These are phyloP conservation scores for Penicillium maclennaniae DNA, from an alignment of 495 filamentous ascomycete species.

Conservation along the genomic window DNA sequence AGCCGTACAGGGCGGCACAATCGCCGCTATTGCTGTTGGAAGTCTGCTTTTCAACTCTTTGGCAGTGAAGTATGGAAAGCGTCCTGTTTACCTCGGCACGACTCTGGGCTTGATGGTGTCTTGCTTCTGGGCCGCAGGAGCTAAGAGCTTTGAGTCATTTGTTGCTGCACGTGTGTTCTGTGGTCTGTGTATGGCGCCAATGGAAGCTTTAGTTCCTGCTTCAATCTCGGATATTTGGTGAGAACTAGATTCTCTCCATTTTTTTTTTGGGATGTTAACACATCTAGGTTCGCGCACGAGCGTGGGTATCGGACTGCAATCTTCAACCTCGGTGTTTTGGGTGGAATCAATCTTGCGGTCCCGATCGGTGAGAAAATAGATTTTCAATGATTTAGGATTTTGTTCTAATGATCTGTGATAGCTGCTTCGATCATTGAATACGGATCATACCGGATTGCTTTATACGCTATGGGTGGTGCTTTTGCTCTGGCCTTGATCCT, in stretches of 20 bases:
- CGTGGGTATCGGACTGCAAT: conserved; percentile 60
- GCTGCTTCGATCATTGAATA: conserved; percentile 35
- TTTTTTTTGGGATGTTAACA: neutral
- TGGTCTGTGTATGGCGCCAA: conserved; percentile 30
- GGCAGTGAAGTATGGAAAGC: conserved; percentile 61
- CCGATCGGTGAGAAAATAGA: conserved; percentile 32
- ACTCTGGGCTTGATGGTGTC: conserved; percentile 55
- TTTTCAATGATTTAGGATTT: neutral
- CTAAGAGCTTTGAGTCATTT: conserved; percentile 53
- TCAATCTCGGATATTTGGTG: conserved; percentile 30
- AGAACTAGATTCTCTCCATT: neutral
- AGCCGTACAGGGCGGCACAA: conserved; percentile 27
- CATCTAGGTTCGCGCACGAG: conserved; percentile 54
- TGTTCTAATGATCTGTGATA: neutral
- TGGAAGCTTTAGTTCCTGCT: conserved; percentile 29
- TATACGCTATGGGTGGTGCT: conserved; percentile 40
- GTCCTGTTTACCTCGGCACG: conserved; percentile 57
- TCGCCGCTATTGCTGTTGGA: conserved; percentile 46
- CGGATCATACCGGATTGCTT: conserved; percentile 25
- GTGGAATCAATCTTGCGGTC: conserved; percentile 41
- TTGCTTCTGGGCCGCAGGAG: conserved; percentile 58
- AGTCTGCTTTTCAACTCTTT: conserved; percentile 59
- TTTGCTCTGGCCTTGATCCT: conserved; percentile 34
- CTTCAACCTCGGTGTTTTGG: conserved; percentile 59
- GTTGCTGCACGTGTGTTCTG: conserved; percentile 45